Base-by-base conservation (phyloP, 495 filamentous ascomycete species). In the Annulohypoxylon maeteangense region DNA sequence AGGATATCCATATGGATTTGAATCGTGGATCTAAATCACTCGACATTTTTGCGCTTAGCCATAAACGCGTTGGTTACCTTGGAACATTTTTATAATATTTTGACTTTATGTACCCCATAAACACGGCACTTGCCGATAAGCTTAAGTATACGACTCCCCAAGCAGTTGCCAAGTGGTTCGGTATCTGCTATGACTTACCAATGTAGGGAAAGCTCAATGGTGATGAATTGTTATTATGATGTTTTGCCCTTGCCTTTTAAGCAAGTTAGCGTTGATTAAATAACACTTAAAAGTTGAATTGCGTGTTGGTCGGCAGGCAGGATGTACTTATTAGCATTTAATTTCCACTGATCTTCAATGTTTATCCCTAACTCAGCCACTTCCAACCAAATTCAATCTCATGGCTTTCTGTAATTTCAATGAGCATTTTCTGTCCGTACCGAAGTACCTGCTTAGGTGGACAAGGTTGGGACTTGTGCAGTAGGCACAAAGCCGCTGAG, bases 321-420 rank as follows among this genome's bases (percentile, higher is more conserved):
- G 50, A 54, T 54, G 50, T 8, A 34, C 8, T 16, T 40, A 40
- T 40, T 40, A 29, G 36, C n/a, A 12, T 40, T 40, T 42, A 62
- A 62, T 50, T 40, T 62, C 59, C 45, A 47, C 10, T 51, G 44
- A 62, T 51, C 44, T 50, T 36, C 59, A 32, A 62, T 51, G 14
- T 50, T 36, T 45, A 45, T 62, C 40, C 45, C 36, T 4, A 64
- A 32, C 34, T 55, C 36, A 45, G 47, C 61, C 36, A 44, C 36
- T 16, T 40, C 54, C 54, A 22, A 38, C 36, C 20, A 32, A 18
- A 27, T 40, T 25, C 32, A 34, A 25, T 51, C 47, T n/a, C 12
- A 7, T 40, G 34, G 20, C 18, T 57, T 57, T 27, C 34, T 18
- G 18, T 18, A 57, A 54, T 54, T 54, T 55, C 18, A 36, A 7